Percentiles rank a stretch among this genome's conserved stretches.
Conservation (phyloP, 306 rosid species). For the Rosa rugosa region DNA sequence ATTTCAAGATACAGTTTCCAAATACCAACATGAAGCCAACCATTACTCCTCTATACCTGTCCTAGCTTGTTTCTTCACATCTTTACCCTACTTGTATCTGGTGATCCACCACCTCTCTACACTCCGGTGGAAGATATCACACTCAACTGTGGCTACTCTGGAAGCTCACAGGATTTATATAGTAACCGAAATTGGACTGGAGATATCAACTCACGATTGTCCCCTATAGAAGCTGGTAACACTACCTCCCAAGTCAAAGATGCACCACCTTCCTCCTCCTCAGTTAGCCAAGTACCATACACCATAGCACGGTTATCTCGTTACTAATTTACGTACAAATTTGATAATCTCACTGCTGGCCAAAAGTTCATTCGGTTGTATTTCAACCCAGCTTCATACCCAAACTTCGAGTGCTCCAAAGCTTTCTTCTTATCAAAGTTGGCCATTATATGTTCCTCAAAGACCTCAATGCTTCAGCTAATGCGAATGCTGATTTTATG, state of each 20-base stretch:
- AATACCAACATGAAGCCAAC: background rate
- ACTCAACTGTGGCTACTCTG: slow-evolving; percentile 20
- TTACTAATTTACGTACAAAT: slow-evolving; percentile 14
- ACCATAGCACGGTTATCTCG: background rate
- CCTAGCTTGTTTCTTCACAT: background rate
- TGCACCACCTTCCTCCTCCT: background rate
- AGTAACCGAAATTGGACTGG: background rate
- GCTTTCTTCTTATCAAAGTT: slow-evolving; percentile 20
- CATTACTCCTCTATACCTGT: background rate
- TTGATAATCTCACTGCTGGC: background rate
- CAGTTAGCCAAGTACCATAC: too few relatives aligned
- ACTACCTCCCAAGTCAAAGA: background rate
- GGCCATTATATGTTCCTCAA: slow-evolving; percentile 11
- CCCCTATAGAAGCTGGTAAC: too few relatives aligned
- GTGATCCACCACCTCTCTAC: background rate
- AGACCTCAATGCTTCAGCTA: slow-evolving; percentile 12
- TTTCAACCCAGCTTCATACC: background rate
- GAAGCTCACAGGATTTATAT: background rate
- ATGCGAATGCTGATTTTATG: accelerated
- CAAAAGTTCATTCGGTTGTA: slow-evolving; percentile 23
- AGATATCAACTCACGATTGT: too few relatives aligned
- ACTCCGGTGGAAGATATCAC: background rate
- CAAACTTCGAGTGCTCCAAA: background rate
- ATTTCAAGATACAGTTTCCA: too few relatives aligned
- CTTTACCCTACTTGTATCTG: background rate